These are phyloP conservation scores for Cynanchum wilfordii DNA, from an alignment of 257 asterid species.

Conservation along the genomic window DNA sequence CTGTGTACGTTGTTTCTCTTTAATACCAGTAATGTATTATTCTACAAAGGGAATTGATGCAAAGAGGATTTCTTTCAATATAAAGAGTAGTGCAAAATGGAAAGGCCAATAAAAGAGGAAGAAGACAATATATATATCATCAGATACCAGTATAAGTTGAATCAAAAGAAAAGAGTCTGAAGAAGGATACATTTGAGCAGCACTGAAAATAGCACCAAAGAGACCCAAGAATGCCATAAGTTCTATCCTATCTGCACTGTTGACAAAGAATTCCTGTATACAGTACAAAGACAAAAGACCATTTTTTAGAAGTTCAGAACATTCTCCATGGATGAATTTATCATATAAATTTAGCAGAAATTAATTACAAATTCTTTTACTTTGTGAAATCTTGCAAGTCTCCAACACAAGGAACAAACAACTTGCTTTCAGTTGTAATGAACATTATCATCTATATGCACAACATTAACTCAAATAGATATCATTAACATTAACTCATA, in stretches of 20 bases:
- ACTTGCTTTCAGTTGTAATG: background rate
- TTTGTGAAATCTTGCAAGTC: background rate
- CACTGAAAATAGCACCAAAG: constrained; percentile 88
- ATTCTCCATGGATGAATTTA: background rate
- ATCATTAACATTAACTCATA: no score
- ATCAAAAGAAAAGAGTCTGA: background rate
- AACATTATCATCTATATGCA: background rate
- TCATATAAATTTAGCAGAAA: background rate
- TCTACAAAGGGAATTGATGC: no score
- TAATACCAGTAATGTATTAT: no score
- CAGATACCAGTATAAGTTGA: background rate
- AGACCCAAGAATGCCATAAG: constrained; percentile 90
- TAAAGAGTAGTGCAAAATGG: background rate
- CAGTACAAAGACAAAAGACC: constrained; percentile 14
- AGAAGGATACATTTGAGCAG: constrained; percentile 75
- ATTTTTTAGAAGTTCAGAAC: background rate
- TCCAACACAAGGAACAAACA: background rate
- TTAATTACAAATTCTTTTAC: background rate
- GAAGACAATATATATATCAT: background rate
- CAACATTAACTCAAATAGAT: background rate
- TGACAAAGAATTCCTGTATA: constrained; percentile 78
- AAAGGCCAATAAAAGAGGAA: background rate
- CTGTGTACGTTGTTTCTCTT: no score
- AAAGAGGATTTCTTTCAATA: no score
- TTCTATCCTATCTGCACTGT: constrained; percentile 83